These are phyloP conservation scores for Flaveria ramosissima DNA, from an alignment of 129 eudicot species.

Conservation along the genomic window DNA sequence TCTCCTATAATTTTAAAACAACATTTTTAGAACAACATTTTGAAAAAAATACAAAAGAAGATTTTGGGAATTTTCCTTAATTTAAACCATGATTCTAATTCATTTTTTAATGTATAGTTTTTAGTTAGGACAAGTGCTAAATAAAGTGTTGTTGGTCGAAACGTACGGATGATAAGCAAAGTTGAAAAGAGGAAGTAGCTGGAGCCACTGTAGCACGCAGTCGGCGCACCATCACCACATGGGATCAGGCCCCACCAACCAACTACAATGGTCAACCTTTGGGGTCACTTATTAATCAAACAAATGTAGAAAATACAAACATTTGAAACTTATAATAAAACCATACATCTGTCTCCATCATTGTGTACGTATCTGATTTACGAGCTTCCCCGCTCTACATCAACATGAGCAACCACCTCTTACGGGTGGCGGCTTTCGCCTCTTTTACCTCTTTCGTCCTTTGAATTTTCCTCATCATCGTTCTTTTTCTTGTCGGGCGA, in stretches of 20 bases:
- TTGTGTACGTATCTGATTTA: no score
- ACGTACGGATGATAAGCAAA: slow-evolving; percentile 40
- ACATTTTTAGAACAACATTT: no score
- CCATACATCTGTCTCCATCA: not conserved
- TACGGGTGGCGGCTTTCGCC: no score
- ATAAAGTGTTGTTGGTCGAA: slow-evolving; percentile 25
- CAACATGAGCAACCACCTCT: no score
- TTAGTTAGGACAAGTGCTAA: slow-evolving; percentile 8
- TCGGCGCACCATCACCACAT: slow-evolving; percentile 34
- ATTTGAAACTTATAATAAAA: not conserved
- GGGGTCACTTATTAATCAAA: slow-evolving; percentile 1
- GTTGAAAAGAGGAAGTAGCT: slow-evolving; percentile 15
- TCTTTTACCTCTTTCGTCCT: no score
- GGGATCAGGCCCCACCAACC: slow-evolving; percentile 28
- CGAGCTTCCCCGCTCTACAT: no score
- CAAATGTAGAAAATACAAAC: not conserved
- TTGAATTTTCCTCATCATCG: no score
- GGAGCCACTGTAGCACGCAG: slow-evolving; percentile 1
- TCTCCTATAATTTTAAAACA: no score
- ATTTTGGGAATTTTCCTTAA: no score
- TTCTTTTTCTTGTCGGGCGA: no score
- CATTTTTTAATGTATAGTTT: not conserved
- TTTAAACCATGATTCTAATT: no score
- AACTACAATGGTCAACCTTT: slow-evolving; percentile 16
- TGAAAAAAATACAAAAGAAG: no score